phyloP scores from a whole-genome alignment of 495 filamentous ascomycete species.

The Penicillium daleae region DNA sequence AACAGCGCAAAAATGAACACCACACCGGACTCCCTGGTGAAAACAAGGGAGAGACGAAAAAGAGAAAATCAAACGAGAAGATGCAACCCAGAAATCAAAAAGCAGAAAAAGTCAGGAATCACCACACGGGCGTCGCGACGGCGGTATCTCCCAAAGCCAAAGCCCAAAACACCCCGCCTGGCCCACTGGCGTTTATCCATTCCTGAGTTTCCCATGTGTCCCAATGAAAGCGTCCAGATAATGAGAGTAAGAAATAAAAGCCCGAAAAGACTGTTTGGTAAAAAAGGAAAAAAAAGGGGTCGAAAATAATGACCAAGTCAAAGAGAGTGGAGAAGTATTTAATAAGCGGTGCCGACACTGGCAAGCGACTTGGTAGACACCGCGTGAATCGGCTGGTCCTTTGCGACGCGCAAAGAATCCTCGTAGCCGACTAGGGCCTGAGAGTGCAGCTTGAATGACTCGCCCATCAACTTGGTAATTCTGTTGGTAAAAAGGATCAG shows the following conservation, averaged over 20 bases:
- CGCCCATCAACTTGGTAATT: constrained; percentile 96
- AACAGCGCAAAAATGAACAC: constrained; percentile 40
- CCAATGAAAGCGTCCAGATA: constrained; percentile 40
- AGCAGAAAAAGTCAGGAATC: constrained; percentile 36
- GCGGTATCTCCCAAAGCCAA: constrained; percentile 35
- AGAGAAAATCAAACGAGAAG: constrained; percentile 29
- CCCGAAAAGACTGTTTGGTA: constrained; percentile 20
- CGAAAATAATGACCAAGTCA: constrained; percentile 18
- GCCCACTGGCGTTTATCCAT: constrained; percentile 40
- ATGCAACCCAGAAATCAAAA: constrained; percentile 36
- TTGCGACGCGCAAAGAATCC: constrained; percentile 62
- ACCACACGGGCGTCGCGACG: constrained; percentile 43
- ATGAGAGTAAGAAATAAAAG: constrained; percentile 36
- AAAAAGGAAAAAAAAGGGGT: constrained; percentile 11
- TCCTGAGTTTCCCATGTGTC: constrained; percentile 41
- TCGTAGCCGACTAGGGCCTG: constrained; percentile 93
- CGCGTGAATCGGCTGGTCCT: constrained; percentile 52
- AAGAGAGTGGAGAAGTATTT: constrained; percentile 21
- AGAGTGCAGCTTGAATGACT: constrained; percentile 95
- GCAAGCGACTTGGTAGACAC: constrained; percentile 52
- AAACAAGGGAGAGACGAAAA: constrained; percentile 31
- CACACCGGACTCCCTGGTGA: constrained; percentile 56
- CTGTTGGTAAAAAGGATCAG: constrained; percentile 65
- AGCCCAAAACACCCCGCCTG: constrained; percentile 40
- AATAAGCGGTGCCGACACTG: constrained; percentile 54